phyloP scores from a whole-genome alignment of 257 asterid species.

The Prunella vulgaris region DNA sequence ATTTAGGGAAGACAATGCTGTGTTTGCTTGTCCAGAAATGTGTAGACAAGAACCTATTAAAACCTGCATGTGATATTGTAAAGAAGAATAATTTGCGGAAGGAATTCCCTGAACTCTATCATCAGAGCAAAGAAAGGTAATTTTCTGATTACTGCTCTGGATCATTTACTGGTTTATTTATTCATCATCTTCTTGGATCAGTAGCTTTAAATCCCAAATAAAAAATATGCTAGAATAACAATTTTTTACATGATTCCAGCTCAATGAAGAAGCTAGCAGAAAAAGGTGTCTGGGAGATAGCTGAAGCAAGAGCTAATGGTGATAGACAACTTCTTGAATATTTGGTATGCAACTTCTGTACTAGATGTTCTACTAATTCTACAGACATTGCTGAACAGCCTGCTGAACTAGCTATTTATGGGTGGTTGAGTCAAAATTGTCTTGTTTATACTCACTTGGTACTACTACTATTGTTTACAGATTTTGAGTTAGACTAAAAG shows the following conservation, averaged over 20 bases:
- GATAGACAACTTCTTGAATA: conserved; percentile 70
- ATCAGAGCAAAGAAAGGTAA: conserved; percentile 82
- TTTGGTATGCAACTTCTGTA: conserved; percentile 56
- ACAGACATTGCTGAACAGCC: neutral
- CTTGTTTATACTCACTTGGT: neutral
- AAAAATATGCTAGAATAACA: neutral
- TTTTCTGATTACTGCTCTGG: conserved; percentile 15
- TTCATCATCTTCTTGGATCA: neutral
- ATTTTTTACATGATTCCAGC: conserved; percentile 43
- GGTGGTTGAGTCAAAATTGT: conserved; percentile 3
- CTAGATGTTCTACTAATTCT: conserved; percentile 6
- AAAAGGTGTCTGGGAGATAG: conserved; percentile 92
- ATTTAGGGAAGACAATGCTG: conserved; percentile 69
- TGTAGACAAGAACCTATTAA: conserved; percentile 42
- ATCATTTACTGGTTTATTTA: conserved; percentile 15
- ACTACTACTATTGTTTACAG: neutral
- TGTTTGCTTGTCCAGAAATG: conserved; percentile 64
- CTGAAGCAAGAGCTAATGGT: conserved; percentile 71
- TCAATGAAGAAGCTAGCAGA: conserved; percentile 88
- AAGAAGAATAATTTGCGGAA: conserved; percentile 60
- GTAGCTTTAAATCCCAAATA: neutral
- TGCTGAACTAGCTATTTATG: neutral
- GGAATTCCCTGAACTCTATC: conserved; percentile 84
- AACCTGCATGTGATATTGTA: conserved; percentile 53
- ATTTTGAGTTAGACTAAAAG: conserved; percentile 8